phyloP scores from a whole-genome alignment of 148 eudicot species.

The Talinum fruticosum region DNA sequence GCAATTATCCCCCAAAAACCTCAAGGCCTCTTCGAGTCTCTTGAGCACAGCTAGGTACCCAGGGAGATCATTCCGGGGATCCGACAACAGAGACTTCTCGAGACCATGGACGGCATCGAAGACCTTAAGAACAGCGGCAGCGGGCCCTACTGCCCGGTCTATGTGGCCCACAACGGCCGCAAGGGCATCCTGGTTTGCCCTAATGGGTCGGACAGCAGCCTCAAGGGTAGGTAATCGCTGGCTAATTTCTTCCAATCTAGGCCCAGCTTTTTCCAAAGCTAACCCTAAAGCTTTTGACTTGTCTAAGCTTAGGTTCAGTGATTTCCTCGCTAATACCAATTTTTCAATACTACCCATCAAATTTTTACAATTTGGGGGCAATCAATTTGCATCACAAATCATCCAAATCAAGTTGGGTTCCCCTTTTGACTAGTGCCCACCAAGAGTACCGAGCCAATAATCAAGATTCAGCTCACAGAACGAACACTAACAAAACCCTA shows the following conservation, averaged over 20 bases:
- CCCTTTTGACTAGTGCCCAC: constrained; percentile 6
- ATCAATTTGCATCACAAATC: constrained; percentile 28
- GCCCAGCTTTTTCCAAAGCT: constrained; percentile 51
- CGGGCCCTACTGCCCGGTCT: constrained; percentile 75
- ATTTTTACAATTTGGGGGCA: constrained; percentile 18
- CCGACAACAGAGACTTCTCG: constrained; percentile 67
- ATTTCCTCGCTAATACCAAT: constrained; percentile 52
- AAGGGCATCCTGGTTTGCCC: constrained; percentile 64
- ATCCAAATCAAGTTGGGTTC: constrained; percentile 24
- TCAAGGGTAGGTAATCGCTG: constrained; percentile 63
- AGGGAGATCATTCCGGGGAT: constrained; percentile 61
- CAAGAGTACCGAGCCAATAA: constrained; percentile 2
- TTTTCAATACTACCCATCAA: constrained; percentile 38
- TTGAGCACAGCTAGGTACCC: constrained; percentile 73
- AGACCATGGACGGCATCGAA: constrained; percentile 82
- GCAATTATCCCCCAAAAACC: constrained; percentile 68
- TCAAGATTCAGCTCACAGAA: constrained; percentile 22
- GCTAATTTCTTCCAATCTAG: constrained; percentile 62
- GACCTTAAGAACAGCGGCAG: constrained; percentile 79
- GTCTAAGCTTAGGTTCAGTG: constrained; percentile 46
- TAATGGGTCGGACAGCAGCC: constrained; percentile 68
- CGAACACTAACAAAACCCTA: background rate
- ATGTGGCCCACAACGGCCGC: constrained; percentile 76
- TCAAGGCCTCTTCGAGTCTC: constrained; percentile 68
- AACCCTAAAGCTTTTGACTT: constrained; percentile 48